Conservation (phyloP, 1,139 yeast genomes). For the Saccharomyces hybrid region DNA sequence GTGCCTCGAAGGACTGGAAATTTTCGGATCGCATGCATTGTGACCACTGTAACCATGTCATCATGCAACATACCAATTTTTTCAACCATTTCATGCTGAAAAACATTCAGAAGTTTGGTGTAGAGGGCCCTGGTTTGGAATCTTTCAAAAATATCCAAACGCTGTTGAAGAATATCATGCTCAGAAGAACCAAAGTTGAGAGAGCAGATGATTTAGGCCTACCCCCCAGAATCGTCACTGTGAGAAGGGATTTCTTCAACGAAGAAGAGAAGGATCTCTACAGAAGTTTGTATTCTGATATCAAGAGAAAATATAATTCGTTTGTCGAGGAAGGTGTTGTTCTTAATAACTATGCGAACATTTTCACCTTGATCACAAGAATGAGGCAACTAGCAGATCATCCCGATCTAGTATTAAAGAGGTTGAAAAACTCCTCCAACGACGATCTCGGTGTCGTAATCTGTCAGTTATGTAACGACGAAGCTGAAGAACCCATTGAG, state of each 20-base stretch:
- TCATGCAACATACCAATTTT: slow-evolving; percentile 90
- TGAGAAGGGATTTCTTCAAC: slow-evolving; percentile 77
- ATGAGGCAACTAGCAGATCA: slow-evolving; percentile 98
- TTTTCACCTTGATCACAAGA: slow-evolving; percentile 87
- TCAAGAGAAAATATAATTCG: slow-evolving; percentile 69
- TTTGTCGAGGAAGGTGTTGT: slow-evolving; percentile 95
- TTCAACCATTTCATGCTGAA: slow-evolving; percentile 92
- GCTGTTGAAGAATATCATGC: slow-evolving; percentile 70
- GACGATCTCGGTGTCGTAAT: slow-evolving; percentile 56
- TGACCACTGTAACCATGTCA: slow-evolving; percentile 79
- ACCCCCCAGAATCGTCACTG: slow-evolving; percentile 89
- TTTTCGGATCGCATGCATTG: slow-evolving; percentile 79
- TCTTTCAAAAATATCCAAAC: slow-evolving; percentile 73
- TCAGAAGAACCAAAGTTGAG: slow-evolving; percentile 89
- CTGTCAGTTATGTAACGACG: slow-evolving; percentile 92
- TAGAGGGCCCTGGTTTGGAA: slow-evolving; percentile 68
- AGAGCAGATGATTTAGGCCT: slow-evolving; percentile 94
- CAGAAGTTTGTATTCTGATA: slow-evolving; percentile 77
- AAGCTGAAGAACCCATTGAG: slow-evolving; percentile 94
- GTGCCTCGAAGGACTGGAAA: slow-evolving; percentile 73
- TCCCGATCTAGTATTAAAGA: slow-evolving; percentile 84
- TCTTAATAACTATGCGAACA: slow-evolving; percentile 89
- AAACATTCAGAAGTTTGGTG: slow-evolving; percentile 79
- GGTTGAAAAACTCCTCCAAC: slow-evolving; percentile 38
- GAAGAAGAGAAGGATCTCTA: slow-evolving; percentile 92